Evolutionary conservation across 2,329 filamentous ascomycete species (phyloP), one percentile per base, ranked within the genome.

Genomic region (Aspergillus carbonarius): DNA sequence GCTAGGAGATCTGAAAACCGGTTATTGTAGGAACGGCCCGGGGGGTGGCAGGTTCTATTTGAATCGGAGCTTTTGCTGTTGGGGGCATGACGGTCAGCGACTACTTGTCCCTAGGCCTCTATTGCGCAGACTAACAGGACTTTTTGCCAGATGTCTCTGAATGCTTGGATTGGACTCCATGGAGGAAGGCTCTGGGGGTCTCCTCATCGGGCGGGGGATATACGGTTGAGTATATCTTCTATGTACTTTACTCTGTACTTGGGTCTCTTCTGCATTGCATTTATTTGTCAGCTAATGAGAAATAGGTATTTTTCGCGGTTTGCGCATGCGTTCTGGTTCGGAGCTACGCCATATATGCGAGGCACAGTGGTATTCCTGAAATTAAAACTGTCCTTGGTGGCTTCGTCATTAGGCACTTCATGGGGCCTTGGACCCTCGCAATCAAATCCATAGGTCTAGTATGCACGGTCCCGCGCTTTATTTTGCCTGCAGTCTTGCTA

Each of bases 331-430:
- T 93, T 54, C 79, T 98, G 55, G 93, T 98, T 13, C 86, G 89
- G 67, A 86, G 89, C 67, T 98, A 93, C 75, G 92, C 91, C 23
- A 82, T 90, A 5, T 91, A 96, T 76, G 93, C 93, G 49, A 93
- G 90, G 72, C 93, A 98, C 71, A 96, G 92, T 72, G 93, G 93
- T 76, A 97, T 99, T 66, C 92, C 93, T 5, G 93, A 99, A 79
- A 96, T 99, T 77, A 99, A 99, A 81, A 97, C 93, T 2, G 86
- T 99, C 8, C 79, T 99, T 55, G 93, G 93, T 40, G 93, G 93
- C 5, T 97, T 97, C 73, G 88, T 99, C 32, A 97, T 99, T 61
- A 85, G 88, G 60, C 85, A 88, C 59, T 96, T 98, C 68, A 81
- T 98, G 70, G 91, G 93, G 9, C 82, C 82, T 32, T 97, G 93